A percentile compares a stretch with the other conserved stretches of the same genome.
Evolutionary conservation across 2,329 filamentous ascomycete genomes (phyloP).

Genomic region (Alternaria incomplexa): DNA sequence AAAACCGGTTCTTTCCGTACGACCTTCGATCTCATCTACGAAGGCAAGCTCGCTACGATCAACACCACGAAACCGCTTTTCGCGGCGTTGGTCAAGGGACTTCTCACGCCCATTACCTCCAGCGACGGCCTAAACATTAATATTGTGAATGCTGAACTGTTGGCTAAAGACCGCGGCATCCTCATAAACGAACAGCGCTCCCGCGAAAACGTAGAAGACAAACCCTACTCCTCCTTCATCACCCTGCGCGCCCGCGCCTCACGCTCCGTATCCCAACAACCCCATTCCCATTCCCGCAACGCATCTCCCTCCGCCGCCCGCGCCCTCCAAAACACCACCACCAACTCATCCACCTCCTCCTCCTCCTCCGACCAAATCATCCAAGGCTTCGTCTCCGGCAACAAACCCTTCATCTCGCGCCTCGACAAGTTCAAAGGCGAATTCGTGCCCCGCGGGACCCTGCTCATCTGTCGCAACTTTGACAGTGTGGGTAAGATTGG

Average conservation of each 20-base stretch:
- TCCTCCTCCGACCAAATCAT: conserved; percentile 58
- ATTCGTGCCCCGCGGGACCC: conserved; percentile 74
- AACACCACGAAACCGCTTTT: conserved; percentile 80
- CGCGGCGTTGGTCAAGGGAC: conserved; percentile 78
- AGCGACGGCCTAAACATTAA: conserved; percentile 73
- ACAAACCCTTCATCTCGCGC: conserved; percentile 71
- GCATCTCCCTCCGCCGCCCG: conserved; percentile 38
- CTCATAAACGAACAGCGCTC: conserved; percentile 76
- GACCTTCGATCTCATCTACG: conserved; percentile 77
- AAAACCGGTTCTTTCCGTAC: conserved; percentile 60
- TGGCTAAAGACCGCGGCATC: conserved; percentile 79
- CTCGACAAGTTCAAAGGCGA: conserved; percentile 75
- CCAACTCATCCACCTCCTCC: accelerated
- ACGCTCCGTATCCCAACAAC: conserved; percentile 40
- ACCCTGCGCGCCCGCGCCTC: conserved; percentile 66
- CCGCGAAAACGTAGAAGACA: conserved; percentile 64
- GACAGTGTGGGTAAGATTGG: conserved; percentile 85
- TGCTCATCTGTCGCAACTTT: conserved; percentile 82
- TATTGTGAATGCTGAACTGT: conserved; percentile 79
- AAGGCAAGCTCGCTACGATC: conserved; percentile 73
- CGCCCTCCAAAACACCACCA: conserved; percentile 2
- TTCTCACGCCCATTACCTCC: conserved; percentile 72
- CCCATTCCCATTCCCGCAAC: conserved; percentile 33
- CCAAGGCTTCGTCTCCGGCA: conserved; percentile 70
- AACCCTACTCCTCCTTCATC: conserved; percentile 73